A percentile compares a stretch with the other conserved stretches of the same genome.
Evolutionary conservation across 345 rosid genomes (phyloP).

Genomic region (Hibiscus syriacus): DNA sequence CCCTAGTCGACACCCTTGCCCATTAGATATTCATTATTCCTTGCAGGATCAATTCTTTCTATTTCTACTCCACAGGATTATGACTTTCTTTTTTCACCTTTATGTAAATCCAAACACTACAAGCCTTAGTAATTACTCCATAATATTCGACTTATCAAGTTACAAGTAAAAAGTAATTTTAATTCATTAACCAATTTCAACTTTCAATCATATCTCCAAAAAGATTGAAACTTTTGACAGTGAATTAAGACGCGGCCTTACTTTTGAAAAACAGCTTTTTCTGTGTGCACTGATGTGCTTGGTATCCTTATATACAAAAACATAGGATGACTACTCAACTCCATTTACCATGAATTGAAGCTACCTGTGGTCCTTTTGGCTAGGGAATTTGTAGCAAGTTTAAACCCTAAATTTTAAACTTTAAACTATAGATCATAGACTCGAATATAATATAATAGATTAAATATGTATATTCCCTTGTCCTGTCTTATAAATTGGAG

Average conservation of each 20-base stretch:
- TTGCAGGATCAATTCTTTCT: constrained; percentile 14
- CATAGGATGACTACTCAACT: constrained; percentile 1
- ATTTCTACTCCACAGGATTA: constrained; percentile 11
- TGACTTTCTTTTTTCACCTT: not conserved
- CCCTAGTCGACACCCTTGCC: constrained; percentile 26
- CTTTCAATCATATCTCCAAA: not conserved
- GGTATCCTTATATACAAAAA: not conserved
- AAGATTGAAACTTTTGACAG: not conserved
- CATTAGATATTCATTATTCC: constrained; percentile 10
- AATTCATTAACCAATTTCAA: not conserved
- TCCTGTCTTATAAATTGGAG: too few relatives aligned
- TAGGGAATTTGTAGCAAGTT: not conserved
- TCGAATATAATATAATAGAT: too few relatives aligned
- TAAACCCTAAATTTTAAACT: not conserved
- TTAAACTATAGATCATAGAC: too few relatives aligned
- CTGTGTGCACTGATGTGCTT: not conserved
- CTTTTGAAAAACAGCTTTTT: not conserved
- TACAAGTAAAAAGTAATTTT: not conserved
- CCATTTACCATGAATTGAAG: not conserved
- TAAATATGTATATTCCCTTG: too few relatives aligned
- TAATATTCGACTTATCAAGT: not conserved
- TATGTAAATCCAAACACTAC: not conserved
- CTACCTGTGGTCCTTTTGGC: not conserved
- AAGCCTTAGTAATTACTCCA: not conserved
- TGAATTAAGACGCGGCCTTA: not conserved